Conservation (phyloP, 257 asterid genomes). For the Oldenlandia corymbosa region DNA sequence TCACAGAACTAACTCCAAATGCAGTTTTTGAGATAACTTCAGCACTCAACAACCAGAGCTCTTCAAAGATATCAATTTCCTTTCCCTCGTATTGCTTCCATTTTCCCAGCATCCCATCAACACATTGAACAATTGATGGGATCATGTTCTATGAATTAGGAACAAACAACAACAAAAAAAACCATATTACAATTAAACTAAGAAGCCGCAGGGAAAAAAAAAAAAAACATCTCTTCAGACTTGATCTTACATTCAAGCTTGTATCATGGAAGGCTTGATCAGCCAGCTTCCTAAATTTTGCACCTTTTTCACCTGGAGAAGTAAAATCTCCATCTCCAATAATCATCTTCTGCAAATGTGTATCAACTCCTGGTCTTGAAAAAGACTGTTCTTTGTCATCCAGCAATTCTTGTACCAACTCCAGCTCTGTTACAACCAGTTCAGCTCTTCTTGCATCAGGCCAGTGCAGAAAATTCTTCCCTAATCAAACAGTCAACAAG, state of each 20-base stretch:
- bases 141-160: conserved; percentile 1
- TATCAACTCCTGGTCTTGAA: conserved; percentile 4
- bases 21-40: conserved; percentile 6
- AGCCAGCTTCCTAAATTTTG: not conserved
- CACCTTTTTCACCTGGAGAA: not conserved
- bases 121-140: conserved; percentile 6
- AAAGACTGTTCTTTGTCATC: not conserved
- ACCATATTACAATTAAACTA: not conserved
- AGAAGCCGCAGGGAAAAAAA: not conserved
- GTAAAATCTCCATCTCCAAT: not conserved
- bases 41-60: conserved; percentile 2
- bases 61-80: not conserved
- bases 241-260: conserved; percentile 1
- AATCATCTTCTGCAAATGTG: not conserved
- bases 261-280: conserved; percentile 4
- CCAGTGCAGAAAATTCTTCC: conserved; percentile 13
- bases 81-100: conserved; percentile 12
- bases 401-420: not conserved
- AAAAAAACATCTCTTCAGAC: too few relatives aligned
- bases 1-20: not conserved
- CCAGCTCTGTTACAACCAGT: not conserved
- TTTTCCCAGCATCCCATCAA: conserved; percentile 4
- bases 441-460: conserved; percentile 7
- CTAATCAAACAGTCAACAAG: not conserved
- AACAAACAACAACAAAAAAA: not conserved